These are phyloP conservation scores for Yamadazyma phyllophila DNA, from an alignment of 805 yeast species.

Conservation along the genomic window DNA sequence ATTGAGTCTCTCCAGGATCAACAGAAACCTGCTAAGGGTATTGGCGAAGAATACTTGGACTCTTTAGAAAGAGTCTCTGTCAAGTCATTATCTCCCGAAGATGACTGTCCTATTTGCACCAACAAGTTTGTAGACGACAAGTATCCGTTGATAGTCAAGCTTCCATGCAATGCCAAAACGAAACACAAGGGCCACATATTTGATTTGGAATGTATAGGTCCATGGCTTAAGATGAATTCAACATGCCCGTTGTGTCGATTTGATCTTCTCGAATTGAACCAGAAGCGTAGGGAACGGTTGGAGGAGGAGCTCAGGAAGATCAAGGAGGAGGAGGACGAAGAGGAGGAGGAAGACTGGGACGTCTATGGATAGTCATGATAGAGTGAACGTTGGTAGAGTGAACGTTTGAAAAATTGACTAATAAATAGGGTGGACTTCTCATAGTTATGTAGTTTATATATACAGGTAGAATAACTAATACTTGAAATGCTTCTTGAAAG, in stretches of 20 bases:
- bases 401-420: too few species aligned
- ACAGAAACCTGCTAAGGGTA: constrained; percentile 42
- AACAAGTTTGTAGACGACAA: constrained; percentile 66
- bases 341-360: constrained; percentile 71
- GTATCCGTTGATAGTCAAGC: constrained; percentile 73
- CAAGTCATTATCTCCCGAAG: constrained; percentile 39
- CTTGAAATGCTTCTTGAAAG: constrained; percentile 55
- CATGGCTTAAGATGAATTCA: constrained; percentile 74
- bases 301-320: constrained; percentile 33
- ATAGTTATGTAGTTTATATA: constrained; percentile 1
- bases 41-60: constrained; percentile 69
- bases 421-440: too few species aligned
- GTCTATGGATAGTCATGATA: constrained; percentile 74
- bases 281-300: constrained; percentile 27
- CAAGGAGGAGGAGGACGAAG: constrained; percentile 48
- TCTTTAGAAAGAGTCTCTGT: constrained; percentile 64
- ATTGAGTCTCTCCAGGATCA: constrained; percentile 20
- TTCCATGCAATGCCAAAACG: constrained; percentile 52
- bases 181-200: constrained; percentile 53
- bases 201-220: constrained; percentile 87
- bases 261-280: constrained; percentile 50
- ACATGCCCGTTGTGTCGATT: constrained; percentile 88
- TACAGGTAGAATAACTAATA: constrained; percentile 3
- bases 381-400: too few species aligned
- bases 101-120: constrained; percentile 85